These are phyloP conservation scores for Clarkia xantiana DNA, from an alignment of 345 rosid species.

Conservation along the genomic window DNA sequence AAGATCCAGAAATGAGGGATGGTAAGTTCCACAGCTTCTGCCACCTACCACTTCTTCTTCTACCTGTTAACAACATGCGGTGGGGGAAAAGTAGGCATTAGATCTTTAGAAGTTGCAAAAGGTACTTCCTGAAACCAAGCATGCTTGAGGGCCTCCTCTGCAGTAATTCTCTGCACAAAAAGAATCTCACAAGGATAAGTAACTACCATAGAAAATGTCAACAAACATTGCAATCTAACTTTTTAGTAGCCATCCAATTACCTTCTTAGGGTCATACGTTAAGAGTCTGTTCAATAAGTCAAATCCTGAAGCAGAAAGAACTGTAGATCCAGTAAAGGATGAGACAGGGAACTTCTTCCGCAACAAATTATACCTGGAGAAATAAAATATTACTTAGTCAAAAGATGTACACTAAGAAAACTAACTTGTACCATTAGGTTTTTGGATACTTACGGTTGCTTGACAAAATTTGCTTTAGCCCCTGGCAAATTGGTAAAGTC, in stretches of 20 bases:
- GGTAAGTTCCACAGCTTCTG: too few relatives aligned
- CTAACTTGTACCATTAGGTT: background rate
- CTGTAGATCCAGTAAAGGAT: constrained; percentile 56
- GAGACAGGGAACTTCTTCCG: constrained; percentile 70
- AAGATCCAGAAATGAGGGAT: too few relatives aligned
- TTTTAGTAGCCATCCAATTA: constrained; percentile 5
- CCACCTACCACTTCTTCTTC: background rate
- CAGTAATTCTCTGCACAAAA: constrained; percentile 58
- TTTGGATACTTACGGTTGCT: constrained; percentile 34
- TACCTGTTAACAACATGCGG: constrained; percentile 10
- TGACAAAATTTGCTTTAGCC: constrained; percentile 49
- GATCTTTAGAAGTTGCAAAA: constrained; percentile 53
- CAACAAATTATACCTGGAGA: constrained; percentile 49
- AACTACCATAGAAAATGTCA: background rate
- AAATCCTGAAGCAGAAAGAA: constrained; percentile 70
- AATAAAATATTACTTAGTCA: constrained; percentile 1
- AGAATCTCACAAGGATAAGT: background rate
- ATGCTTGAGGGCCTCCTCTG: constrained; percentile 62
- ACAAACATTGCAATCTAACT: background rate
- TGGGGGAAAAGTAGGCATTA: constrained; percentile 67
- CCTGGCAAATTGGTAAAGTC: constrained; percentile 55
- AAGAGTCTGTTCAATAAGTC: constrained; percentile 62
- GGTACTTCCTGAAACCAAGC: constrained; percentile 78
- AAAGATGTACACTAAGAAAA: too few relatives aligned
- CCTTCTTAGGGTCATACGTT: constrained; percentile 66